phyloP scores from a whole-genome alignment of 2,329 filamentous ascomycete genomes.

The Stachybotrys chartarum region DNA sequence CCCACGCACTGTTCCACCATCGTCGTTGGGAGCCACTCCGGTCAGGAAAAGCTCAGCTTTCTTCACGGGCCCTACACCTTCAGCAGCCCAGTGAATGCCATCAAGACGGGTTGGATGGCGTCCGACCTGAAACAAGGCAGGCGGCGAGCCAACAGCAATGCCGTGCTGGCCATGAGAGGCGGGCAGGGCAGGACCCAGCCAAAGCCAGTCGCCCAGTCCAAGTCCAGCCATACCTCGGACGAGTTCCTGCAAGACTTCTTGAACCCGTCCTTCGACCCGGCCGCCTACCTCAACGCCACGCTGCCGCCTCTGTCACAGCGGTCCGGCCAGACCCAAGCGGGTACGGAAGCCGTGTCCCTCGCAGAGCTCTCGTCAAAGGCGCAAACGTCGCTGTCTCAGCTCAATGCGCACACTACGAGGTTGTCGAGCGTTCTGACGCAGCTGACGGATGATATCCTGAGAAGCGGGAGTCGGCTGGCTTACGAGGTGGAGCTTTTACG shows the following conservation, averaged over 20 bases:
- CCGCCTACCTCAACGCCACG: constrained; percentile 74
- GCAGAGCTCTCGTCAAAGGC: constrained; percentile 74
- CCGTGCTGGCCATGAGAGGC: constrained; percentile 28
- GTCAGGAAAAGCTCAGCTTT: too few species aligned
- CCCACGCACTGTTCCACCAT: too few species aligned
- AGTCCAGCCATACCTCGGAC: constrained; percentile 61
- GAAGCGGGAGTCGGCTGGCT: constrained; percentile 78
- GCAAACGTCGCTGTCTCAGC: constrained; percentile 76
- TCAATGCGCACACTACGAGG: constrained; percentile 81
- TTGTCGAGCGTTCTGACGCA: constrained; percentile 77
- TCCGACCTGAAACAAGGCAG: constrained; percentile 25
- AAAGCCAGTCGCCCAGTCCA: constrained; percentile 33
- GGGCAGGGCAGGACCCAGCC: constrained; percentile 33
- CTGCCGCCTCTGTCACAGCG: constrained; percentile 59
- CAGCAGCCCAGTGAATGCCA: neutral
- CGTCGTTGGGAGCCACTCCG: too few species aligned
- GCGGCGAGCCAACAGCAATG: constrained; percentile 40
- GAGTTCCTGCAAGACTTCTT: constrained; percentile 70
- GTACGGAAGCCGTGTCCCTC: constrained; percentile 46
- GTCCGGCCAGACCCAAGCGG: constrained; percentile 16
- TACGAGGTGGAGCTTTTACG: constrained; percentile 92
- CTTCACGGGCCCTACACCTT: too few species aligned
- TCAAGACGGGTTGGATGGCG: constrained; percentile 13
- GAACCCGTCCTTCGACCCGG: constrained; percentile 69
- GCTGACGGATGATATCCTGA: constrained; percentile 88